Evolutionary conservation across 768 basidiomycete species (phyloP), one percentile per base, ranked within the genome.

Genomic region (Collybiopsis confluens): DNA sequence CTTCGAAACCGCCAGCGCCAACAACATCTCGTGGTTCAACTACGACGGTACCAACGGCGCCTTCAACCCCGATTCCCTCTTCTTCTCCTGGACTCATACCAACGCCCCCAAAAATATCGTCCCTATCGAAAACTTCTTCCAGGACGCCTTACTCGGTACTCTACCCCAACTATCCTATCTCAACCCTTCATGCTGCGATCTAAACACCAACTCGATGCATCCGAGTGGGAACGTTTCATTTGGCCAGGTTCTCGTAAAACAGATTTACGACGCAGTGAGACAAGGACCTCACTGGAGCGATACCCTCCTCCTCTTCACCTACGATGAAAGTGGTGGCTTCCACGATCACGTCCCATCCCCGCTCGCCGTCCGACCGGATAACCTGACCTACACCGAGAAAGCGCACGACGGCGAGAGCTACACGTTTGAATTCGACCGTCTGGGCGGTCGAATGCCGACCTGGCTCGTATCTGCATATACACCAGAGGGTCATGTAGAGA

Each of bases 311-410:
- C 24, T 70, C 52, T n/a, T 70, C 57, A 67, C 65, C 42, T 68
- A 63, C 57, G 68, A 69, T 45, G 68, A 69, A 51, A 58, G 58
- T 45, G 68, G 68, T 35, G 68, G 68, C 2, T 70, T 68, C 59
- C 60, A 58, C 42, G 68, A 70, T 54, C 68, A 68, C 60, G 68
- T 70, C 42, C 57, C 66, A 6, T 62, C 68, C 7, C 68, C 68
- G 13, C 56, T 62, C 30, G 63, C 61, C 41, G 62, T 64, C 16
- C 59, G 36, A 1, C 28, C 66, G 5, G 68, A 70, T 56, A 50
- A 58, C 53, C 54, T 61, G 28, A 62, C 64, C 4, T 68, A 65
- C 61, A 65, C 65, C 47, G 63, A 65, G 48, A 58, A 37, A 0
- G 65, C 66, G 13, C 52, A 56, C 16, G 60, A 67, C 50, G 61